These are phyloP conservation scores for Camelina sativa DNA, from an alignment of 345 rosid genomes.

Conservation along the genomic window DNA sequence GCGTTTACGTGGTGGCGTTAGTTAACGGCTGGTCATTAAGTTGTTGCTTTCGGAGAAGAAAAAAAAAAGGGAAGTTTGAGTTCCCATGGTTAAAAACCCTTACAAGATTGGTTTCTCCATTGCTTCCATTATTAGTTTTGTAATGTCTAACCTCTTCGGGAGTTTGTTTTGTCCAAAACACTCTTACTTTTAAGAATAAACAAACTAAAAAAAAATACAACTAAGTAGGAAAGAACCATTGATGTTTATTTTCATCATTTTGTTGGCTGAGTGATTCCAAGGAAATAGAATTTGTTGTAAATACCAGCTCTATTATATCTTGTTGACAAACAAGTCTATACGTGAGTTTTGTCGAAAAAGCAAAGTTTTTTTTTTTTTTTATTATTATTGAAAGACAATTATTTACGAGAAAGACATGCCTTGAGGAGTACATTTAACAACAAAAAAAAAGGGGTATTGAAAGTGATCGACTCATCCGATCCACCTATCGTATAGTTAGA, in stretches of 20 bases:
- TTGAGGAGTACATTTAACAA: slow-evolving; percentile 40
- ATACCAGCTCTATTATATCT: background rate
- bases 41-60: slow-evolving; percentile 43
- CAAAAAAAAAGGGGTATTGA: slow-evolving; percentile 12
- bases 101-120: background rate
- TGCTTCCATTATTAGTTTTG: background rate
- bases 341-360: slow-evolving; percentile 41
- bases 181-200: too few species aligned
- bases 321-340: slow-evolving; percentile 30
- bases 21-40: slow-evolving; percentile 22
- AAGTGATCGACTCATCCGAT: slow-evolving; percentile 15
- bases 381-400: slow-evolving; percentile 23
- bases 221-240: background rate
- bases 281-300: slow-evolving; percentile 4
- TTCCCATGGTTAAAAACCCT: background rate
- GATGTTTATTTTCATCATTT: background rate
- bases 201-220: background rate
- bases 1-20: slow-evolving; percentile 42
- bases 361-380: background rate
- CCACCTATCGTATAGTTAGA: slow-evolving; percentile 12
- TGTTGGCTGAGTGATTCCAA: slow-evolving; percentile 7
- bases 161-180: background rate
- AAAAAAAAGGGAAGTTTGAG: background rate
- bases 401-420: slow-evolving; percentile 38
- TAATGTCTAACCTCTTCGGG: background rate